Evolutionary conservation across 1,284 basidiomycete species (phyloP), one percentile per base, ranked within the genome.

Genomic region (Microbotryum saponariae): DNA sequence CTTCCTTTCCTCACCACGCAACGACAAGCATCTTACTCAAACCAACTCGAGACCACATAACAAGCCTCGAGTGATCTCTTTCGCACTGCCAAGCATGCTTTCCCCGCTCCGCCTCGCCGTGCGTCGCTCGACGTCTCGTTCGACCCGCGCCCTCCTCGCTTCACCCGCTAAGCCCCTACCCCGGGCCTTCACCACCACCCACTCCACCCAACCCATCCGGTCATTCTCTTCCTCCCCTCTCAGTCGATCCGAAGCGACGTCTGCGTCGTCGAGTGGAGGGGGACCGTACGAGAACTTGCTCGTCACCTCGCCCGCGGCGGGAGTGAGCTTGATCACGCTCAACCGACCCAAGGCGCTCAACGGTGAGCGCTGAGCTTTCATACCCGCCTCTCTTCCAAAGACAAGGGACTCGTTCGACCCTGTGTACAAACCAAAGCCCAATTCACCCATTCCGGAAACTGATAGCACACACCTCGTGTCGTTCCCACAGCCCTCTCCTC

Each of bases 341-440:
- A 97, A 99, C 80, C 83, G 94, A 60, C 94, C 96, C 55, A 97
- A 96, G 74, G 91, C 91, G 27, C 82, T 97, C 71, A 97, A 98
- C 75, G 63, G 63, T 63, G 4, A 33, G 65, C 75, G 63, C 62
- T 63, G 4, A 33, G 65, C 46, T 46, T 6, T 2, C 2, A 3
- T 51, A 2, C 52, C 1, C 25, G 31, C 31, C 29, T 14, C 45
- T 16, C 31, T 10, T n/a, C 33, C 21, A 7, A 14, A 6, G 3
- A n/a, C n/a, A n/a, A n/a, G n/a, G n/a, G n/a, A 31, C 8, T 50
- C 37, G 21, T 37, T 42, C 29, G 14, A 45, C 31, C 1, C 46
- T 50, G 21, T 5, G 14, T 20, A 23, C 20, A 48, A n/a, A n/a
- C n/a, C n/a, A n/a, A n/a, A 12, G n/a, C 6, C 56, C 7, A 1